phyloP scores from a whole-genome alignment of 129 eudicot genomes.

The Deinandra increscens region DNA sequence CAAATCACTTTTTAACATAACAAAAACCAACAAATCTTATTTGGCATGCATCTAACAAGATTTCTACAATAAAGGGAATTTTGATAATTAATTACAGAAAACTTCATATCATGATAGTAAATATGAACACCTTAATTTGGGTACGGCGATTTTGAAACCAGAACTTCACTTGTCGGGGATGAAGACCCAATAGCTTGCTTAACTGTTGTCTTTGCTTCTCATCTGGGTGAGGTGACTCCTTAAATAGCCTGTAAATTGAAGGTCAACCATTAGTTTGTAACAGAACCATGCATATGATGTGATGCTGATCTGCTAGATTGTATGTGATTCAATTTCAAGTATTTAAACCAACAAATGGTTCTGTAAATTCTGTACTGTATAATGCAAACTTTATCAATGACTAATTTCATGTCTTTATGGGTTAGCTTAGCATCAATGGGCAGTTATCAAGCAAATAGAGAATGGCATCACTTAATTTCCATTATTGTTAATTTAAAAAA shows the following conservation, averaged over 20 bases:
- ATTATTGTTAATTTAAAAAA: background rate
- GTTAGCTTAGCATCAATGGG: too few relatives aligned
- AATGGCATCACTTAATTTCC: background rate
- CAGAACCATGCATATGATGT: slow-evolving; percentile 25
- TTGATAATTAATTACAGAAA: background rate
- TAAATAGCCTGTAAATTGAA: slow-evolving; percentile 63
- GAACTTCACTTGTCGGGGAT: slow-evolving; percentile 96
- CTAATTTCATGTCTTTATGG: slow-evolving; percentile 14
- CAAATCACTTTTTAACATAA: background rate
- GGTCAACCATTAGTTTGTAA: slow-evolving; percentile 15
- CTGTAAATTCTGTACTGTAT: background rate
- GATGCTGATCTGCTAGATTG: slow-evolving; percentile 16
- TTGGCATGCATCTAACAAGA: slow-evolving; percentile 14
- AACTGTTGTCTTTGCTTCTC: slow-evolving; percentile 93
- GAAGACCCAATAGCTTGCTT: slow-evolving; percentile 92
- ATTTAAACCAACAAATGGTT: slow-evolving; percentile 11
- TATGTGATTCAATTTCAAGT: background rate
- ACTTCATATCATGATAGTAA: background rate
- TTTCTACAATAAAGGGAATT: slow-evolving; percentile 2
- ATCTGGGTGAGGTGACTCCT: slow-evolving; percentile 99
- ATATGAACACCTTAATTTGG: slow-evolving; percentile 74
- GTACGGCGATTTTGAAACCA: slow-evolving; percentile 99
- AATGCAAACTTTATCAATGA: slow-evolving; percentile 12
- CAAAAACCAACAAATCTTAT: slow-evolving; percentile 7
- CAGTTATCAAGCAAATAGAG: too few relatives aligned